Conservation (phyloP, 1,284 basidiomycete species). For the Cutaneotrichosporon arboriforme region DNA sequence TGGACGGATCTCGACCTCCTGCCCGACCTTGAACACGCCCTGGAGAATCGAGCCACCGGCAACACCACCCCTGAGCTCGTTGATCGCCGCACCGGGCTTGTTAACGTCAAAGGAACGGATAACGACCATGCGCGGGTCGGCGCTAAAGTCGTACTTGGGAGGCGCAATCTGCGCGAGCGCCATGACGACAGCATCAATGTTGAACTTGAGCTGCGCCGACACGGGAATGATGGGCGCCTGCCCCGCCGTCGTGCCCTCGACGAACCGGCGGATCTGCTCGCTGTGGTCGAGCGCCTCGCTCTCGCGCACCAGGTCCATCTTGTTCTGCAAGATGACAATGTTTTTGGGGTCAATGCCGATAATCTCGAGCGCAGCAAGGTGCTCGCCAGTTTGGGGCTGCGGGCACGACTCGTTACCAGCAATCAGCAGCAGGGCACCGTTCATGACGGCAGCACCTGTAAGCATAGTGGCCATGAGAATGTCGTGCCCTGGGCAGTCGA, state of each 20-base stretch:
- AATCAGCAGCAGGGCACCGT: slow-evolving; percentile 89
- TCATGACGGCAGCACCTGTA: slow-evolving; percentile 98
- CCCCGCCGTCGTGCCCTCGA: slow-evolving; percentile 94
- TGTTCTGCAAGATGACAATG: slow-evolving; percentile 97
- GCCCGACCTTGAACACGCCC: slow-evolving; percentile 77
- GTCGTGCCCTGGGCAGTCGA: slow-evolving; percentile 78
- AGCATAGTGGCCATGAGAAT: slow-evolving; percentile 98
- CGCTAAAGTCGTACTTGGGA: slow-evolving; percentile 85
- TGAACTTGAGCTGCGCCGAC: slow-evolving; percentile 97
- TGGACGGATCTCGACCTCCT: slow-evolving; percentile 95
- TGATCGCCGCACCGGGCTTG: slow-evolving; percentile 94
- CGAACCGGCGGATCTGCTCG: slow-evolving; percentile 86
- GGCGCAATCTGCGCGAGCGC: slow-evolving; percentile 97
- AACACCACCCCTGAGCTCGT: slow-evolving; percentile 96
- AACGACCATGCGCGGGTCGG: slow-evolving; percentile 88
- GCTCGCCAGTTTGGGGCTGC: slow-evolving; percentile 97
- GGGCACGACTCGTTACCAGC: slow-evolving; percentile 98
- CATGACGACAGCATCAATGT: slow-evolving; percentile 99
- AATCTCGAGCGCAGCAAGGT: slow-evolving; percentile 96
- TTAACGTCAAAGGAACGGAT: slow-evolving; percentile 99
- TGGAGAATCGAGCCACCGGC: slow-evolving; percentile 94
- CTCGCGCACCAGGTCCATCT: slow-evolving; percentile 93
- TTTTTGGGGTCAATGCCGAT: slow-evolving; percentile 86
- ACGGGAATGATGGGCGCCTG: slow-evolving; percentile 97
- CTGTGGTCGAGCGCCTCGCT: slow-evolving; percentile 85